Evolutionary conservation across 345 rosid species (phyloP), one percentile per base, ranked within the genome.

Genomic region (Salix arbutifolia): DNA sequence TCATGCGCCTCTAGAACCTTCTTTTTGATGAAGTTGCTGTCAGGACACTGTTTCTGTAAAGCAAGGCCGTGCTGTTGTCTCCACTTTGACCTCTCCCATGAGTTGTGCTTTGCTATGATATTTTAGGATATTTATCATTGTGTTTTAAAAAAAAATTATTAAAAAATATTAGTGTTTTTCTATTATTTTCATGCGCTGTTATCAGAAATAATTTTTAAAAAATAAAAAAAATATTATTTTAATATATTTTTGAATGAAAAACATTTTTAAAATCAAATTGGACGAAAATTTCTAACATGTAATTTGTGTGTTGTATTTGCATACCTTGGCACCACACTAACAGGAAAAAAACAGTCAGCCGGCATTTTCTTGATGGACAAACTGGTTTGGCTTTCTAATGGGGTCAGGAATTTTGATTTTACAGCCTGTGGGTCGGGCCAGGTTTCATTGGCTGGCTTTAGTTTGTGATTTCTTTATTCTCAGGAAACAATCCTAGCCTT

Each of bases 361-460:
- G 69, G 78, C 81, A 72, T 38, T 46, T 70, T 81, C 86, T 68
- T 23, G 68, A 73, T 25, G 83, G 83, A 17, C 83, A 85, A 74
- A 72, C 33, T 77, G 77, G 78, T 58, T 85, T 28, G 70, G 76
- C 82, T 69, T 69, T 83, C 61, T 78, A 40, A 76, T 72, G 66
- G 28, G 65, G 31, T 46, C 74, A 76, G 58, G 56, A 6, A n/a
- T n/a, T 65, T 62, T 65, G 40, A 60, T 81, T 67, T 82, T 72
- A 40, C 80, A 81, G 79, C 71, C 77, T 70, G 74, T 71, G 64
- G 50, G 31, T 61, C 70, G 65, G 30, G 44, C 62, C 67, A 18
- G 1, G 4, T n/a, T 7, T 6, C 14, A 53, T 67, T 44, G 73
- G 73, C 9, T 73, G 58, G 6, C 69, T 33, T 66, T 31, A 9